Evolutionary conservation across 768 basidiomycete genomes (phyloP), one percentile per base, ranked within the genome.

Genomic region (Lactarius vividus): DNA sequence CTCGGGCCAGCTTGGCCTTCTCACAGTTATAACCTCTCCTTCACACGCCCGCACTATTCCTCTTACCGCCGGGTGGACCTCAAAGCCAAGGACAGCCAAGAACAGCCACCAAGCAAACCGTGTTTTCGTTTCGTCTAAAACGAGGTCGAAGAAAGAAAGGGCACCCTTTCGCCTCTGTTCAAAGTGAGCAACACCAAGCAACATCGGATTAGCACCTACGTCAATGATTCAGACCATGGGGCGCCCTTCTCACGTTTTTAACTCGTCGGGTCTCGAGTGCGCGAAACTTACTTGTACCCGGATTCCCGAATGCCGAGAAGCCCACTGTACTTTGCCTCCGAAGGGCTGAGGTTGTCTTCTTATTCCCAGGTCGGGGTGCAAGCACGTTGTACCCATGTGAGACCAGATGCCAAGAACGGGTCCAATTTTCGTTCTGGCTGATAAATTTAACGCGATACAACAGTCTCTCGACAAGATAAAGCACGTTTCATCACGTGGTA

Each of bases 371-470:
- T 10, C 20, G 7, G 29, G 26, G 59, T 16, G 9, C 59, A 23
- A 44, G 18, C 40, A n/a, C 33, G 10, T 20, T 40, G n/a, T 59
- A n/a, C 13, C 16, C 40, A 31, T 42, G 33, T 18, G 52, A 7
- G 53, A 39, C 28, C 56, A 42, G 18, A 11, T 35, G 40, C 28
- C 31, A 49, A 35, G 6, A 53, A 53, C 10, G 20, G 10, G 18
- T 60, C 29, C 20, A 40, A 39, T 42, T 53, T 15, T 31, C 42
- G 55, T 37, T 98, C 58, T 96, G 82, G 77, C 98, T 96, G 61
- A 98, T 86, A 44, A 96, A 94, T 77, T 98, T 94, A 49, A 98
- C 94, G 1, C 95, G 97, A 75, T 86, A 94, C 6, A 11, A 33
- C 8, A 23, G 46, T 31, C 46, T 29, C 37, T 33, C 8, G 29